Evolutionary conservation across 768 basidiomycete species (phyloP).

Genomic region (Rhodotorula sphaerocarpa): DNA sequence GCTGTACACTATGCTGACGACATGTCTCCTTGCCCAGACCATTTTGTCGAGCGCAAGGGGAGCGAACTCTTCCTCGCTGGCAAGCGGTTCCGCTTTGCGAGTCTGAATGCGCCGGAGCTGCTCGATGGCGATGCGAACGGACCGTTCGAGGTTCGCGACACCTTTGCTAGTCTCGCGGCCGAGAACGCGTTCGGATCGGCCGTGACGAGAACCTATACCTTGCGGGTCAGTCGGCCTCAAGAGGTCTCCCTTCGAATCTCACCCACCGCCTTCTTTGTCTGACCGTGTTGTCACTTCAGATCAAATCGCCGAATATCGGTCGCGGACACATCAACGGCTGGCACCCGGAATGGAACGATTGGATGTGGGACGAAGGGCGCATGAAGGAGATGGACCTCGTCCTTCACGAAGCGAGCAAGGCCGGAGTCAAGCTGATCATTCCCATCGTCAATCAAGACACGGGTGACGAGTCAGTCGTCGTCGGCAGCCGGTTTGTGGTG

Average conservation of each 20-base stretch:
- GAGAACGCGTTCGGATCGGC: constrained; percentile 12
- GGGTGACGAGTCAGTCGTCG: constrained; percentile 19
- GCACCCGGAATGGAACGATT: constrained; percentile 28
- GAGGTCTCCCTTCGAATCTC: no score
- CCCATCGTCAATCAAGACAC: constrained; percentile 37
- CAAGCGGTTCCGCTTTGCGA: constrained; percentile 33
- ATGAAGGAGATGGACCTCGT: constrained; percentile 27
- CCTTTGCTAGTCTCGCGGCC: constrained; percentile 27
- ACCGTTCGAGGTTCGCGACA: constrained; percentile 34
- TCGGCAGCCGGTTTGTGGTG: background rate
- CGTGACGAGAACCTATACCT: constrained; percentile 34
- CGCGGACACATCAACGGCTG: constrained; percentile 37
- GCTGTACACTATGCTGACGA: background rate
- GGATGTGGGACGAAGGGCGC: constrained; percentile 31
- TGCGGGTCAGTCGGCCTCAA: constrained; percentile 20
- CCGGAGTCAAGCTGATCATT: constrained; percentile 34
- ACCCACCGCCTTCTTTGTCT: background rate
- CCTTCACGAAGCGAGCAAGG: constrained; percentile 22
- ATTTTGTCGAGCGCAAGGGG: constrained; percentile 24
- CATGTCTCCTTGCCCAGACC: background rate
- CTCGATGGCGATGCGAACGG: constrained; percentile 34
- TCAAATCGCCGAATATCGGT: constrained; percentile 26
- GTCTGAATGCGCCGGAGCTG: constrained; percentile 37
- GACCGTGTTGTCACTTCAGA: constrained; percentile 2
- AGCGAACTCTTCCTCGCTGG: constrained; percentile 23